Percentiles rank a stretch among this genome's conserved stretches.
These are phyloP conservation scores for Vicia faba DNA, from an alignment of 306 rosid species.

Conservation along the genomic window DNA sequence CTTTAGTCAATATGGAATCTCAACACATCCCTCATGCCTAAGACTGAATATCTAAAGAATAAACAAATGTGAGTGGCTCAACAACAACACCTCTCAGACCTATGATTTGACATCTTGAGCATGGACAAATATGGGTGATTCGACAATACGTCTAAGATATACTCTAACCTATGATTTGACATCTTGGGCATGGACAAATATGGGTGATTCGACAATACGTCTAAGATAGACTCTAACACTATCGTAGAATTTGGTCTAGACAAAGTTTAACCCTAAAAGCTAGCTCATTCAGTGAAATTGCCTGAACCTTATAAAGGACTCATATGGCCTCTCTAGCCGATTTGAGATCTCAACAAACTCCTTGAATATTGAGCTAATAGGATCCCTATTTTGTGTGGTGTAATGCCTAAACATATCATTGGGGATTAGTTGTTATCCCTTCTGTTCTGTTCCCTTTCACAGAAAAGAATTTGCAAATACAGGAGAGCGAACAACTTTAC, in stretches of 20 bases:
- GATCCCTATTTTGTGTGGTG: conserved; percentile 17
- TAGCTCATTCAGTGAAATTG: background rate
- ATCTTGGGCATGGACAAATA: background rate
- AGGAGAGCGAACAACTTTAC: background rate
- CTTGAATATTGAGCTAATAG: conserved; percentile 8
- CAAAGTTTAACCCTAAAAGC: background rate
- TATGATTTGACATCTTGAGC: background rate
- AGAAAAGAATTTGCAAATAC: conserved; percentile 10
- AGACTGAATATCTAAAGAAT: background rate
- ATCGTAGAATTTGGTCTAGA: background rate
- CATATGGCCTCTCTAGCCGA: background rate
- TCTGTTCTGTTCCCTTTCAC: conserved; percentile 7
- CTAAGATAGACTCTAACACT: background rate
- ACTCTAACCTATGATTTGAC: too few species aligned
- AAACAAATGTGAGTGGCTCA: background rate
- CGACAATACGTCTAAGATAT: background rate
- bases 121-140: background rate
- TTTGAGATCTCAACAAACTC: conserved; percentile 20
- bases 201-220: background rate
- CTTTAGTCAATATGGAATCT: background rate
- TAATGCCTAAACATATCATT: conserved; percentile 4
- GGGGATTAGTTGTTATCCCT: conserved; percentile 2
- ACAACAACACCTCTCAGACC: background rate
- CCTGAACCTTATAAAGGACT: background rate
- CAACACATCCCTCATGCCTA: background rate